Percentiles rank a stretch among this genome's conserved stretches.
Conservation (phyloP, 768 basidiomycete genomes). For the Neoboletus subvelutipes region DNA sequence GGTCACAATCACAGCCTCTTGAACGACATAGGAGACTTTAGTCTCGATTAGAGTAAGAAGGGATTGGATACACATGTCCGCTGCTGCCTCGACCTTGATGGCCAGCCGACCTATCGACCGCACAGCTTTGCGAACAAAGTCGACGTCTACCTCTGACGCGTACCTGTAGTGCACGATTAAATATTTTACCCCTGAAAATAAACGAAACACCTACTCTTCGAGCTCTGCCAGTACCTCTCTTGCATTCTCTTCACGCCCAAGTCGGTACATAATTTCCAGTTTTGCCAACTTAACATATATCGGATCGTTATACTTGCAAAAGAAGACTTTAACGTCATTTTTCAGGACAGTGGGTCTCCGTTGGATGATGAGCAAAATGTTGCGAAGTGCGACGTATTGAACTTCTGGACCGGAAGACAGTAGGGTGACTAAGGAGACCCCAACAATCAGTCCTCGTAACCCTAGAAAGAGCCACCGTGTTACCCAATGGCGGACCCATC, state of each 20-base stretch:
- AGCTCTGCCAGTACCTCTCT: conserved; percentile 91
- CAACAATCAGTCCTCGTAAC: conserved; percentile 3
- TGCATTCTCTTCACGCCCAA: conserved; percentile 93
- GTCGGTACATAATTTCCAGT: conserved; percentile 97
- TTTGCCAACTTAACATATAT: conserved; percentile 99
- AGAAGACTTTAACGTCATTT: conserved; percentile 98
- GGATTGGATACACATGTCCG: conserved; percentile 87
- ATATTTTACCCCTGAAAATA: not conserved
- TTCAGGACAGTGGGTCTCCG: conserved; percentile 87
- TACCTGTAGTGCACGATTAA: conserved; percentile 53
- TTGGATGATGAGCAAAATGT: conserved; percentile 97
- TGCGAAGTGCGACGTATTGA: conserved; percentile 95
- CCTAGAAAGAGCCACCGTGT: not conserved
- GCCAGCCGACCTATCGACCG: conserved; percentile 97
- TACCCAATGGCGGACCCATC: conserved; percentile 97
- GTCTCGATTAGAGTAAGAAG: conserved; percentile 87
- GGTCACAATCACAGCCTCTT: conserved; percentile 96
- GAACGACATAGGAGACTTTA: conserved; percentile 94
- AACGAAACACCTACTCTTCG: conserved; percentile 68
- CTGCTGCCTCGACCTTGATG: conserved; percentile 90
- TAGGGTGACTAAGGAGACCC: conserved; percentile 66
- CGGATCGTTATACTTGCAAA: conserved; percentile 99
- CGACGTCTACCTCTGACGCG: conserved; percentile 96
- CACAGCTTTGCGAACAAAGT: conserved; percentile 97
- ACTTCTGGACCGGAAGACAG: conserved; percentile 98